These are phyloP conservation scores for Anisodus acutangulus DNA, from an alignment of 257 asterid genomes.

Conservation along the genomic window DNA sequence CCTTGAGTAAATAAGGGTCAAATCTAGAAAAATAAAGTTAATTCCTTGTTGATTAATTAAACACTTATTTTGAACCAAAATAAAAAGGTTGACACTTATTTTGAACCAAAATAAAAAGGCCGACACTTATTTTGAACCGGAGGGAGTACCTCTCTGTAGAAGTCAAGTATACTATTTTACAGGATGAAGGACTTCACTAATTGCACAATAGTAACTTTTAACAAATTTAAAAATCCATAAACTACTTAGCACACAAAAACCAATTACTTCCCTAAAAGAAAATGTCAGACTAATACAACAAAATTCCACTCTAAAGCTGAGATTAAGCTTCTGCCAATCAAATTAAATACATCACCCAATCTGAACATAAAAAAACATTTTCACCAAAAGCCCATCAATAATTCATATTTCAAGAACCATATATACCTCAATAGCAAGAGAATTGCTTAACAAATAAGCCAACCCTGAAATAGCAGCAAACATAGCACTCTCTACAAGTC, in stretches of 20 bases:
- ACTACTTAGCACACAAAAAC: background rate
- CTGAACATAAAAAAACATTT: background rate
- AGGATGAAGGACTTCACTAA: background rate
- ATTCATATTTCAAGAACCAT: background rate
- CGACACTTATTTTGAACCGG: too few species aligned
- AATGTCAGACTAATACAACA: too few species aligned
- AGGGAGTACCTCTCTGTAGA: background rate
- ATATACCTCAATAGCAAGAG: conserved; percentile 89
- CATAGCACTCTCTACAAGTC: conserved; percentile 97
- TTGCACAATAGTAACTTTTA: background rate
- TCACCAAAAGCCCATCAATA: background rate
- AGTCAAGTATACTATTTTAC: background rate
- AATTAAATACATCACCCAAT: background rate
- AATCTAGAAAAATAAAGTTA: too few species aligned
- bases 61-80: too few species aligned
- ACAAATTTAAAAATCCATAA: background rate
- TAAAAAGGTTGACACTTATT: too few species aligned
- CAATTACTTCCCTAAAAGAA: too few species aligned
- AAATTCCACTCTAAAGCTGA: too few species aligned
- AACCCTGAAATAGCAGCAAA: conserved; percentile 93
- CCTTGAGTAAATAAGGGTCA: too few species aligned
- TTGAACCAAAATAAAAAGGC: too few species aligned
- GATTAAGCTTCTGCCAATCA: background rate
- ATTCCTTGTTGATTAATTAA: too few species aligned
- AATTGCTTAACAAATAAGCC: conserved; percentile 88